These are phyloP conservation scores for Populus ilicifolia DNA, from an alignment of 345 rosid genomes.

Conservation along the genomic window DNA sequence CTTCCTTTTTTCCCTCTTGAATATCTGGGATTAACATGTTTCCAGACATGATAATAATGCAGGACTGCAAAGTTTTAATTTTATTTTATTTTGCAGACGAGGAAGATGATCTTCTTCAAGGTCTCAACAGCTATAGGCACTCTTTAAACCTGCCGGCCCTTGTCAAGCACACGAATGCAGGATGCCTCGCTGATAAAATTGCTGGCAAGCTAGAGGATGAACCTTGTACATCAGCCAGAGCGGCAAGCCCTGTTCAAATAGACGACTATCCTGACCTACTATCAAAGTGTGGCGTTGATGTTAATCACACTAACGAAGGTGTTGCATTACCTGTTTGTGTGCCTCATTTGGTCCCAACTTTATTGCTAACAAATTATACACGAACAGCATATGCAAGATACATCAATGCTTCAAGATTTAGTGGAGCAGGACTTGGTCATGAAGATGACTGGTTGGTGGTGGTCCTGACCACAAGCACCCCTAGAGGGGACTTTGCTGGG, in stretches of 20 bases:
- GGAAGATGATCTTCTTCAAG: constrained; percentile 32
- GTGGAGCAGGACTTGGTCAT: constrained; percentile 60
- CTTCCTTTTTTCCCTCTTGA: too few species aligned
- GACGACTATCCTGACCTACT: constrained; percentile 38
- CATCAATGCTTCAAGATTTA: constrained; percentile 55
- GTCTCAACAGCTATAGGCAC: constrained; percentile 37
- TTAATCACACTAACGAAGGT: constrained; percentile 49
- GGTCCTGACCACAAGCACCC: constrained; percentile 44
- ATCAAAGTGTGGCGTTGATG: constrained; percentile 53
- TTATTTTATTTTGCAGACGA: constrained; percentile 34
- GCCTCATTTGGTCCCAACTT: constrained; percentile 50
- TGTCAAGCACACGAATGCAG: constrained; percentile 51
- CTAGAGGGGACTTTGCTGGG: constrained; percentile 45
- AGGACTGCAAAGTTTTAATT: neutral
- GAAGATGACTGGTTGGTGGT: constrained; percentile 80
- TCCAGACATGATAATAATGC: neutral
- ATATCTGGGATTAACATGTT: too few species aligned
- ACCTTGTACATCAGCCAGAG: constrained; percentile 40
- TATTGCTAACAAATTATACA: constrained; percentile 68
- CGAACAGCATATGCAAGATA: constrained; percentile 41
- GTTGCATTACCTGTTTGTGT: constrained; percentile 65
- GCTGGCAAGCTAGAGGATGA: constrained; percentile 49
- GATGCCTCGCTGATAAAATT: constrained; percentile 55
- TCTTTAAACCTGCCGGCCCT: constrained; percentile 40
- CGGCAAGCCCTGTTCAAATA: constrained; percentile 26